These are phyloP conservation scores for Leptographium wingfieldii DNA, from an alignment of 2,329 filamentous ascomycete species.

Conservation along the genomic window DNA sequence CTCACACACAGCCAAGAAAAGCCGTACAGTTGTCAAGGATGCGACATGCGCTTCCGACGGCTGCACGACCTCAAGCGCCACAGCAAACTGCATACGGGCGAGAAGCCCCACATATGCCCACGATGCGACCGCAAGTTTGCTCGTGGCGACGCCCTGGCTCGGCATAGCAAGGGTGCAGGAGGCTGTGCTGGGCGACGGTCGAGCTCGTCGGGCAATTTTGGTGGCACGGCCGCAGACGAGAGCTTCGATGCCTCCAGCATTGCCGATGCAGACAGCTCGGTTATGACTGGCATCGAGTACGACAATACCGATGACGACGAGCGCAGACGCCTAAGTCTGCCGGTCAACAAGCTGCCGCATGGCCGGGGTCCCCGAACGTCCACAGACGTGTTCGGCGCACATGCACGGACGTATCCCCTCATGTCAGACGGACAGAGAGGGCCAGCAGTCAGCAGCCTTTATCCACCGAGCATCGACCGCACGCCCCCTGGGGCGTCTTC, in stretches of 20 bases:
- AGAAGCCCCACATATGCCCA: slow-evolving; percentile 86
- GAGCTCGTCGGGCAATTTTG: slow-evolving; percentile 53
- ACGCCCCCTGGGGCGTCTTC: slow-evolving; percentile 39
- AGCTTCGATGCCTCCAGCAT: slow-evolving; percentile 20
- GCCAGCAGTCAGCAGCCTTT: slow-evolving; percentile 40
- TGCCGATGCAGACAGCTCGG: slow-evolving; percentile 31
- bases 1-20: slow-evolving; percentile 98
- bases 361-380: slow-evolving; percentile 27
- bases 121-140: slow-evolving; percentile 94
- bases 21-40: slow-evolving; percentile 88
- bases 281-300: slow-evolving; percentile 45
- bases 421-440: slow-evolving; percentile 19
- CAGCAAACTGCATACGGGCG: slow-evolving; percentile 90
- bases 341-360: slow-evolving; percentile 60
- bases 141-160: slow-evolving; percentile 82
- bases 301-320: slow-evolving; percentile 48
- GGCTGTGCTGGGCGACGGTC: slow-evolving; percentile 86
- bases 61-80: slow-evolving; percentile 93
- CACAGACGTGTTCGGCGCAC: slow-evolving; percentile 40
- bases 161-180: slow-evolving; percentile 90
- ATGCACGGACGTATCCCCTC: slow-evolving; percentile 70
- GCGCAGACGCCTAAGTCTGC: slow-evolving; percentile 54
- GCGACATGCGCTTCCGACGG: slow-evolving; percentile 80
- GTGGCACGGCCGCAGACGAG: slow-evolving; percentile 2
- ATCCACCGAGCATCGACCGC: slow-evolving; percentile 48